Conservation (phyloP, 2,329 filamentous ascomycete genomes). For the Ophiostoma piceae region DNA sequence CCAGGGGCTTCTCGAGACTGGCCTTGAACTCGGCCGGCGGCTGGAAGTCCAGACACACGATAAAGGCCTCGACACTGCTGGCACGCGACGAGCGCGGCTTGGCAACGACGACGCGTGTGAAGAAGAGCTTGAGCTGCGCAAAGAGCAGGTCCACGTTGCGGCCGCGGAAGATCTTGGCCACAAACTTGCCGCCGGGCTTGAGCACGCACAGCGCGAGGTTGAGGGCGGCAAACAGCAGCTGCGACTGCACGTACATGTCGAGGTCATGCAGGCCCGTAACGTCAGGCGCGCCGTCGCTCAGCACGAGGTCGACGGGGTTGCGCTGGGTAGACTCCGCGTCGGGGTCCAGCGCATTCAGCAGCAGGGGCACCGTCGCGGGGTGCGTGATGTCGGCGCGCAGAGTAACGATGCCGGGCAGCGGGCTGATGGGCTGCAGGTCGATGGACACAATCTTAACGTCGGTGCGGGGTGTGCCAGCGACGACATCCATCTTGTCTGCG, state of each 20-base stretch:
- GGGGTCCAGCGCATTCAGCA: constrained; percentile 78
- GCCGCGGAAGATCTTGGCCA: constrained; percentile 94
- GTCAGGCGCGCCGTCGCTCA: constrained; percentile 93
- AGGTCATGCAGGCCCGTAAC: constrained; percentile 95
- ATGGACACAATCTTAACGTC: constrained; percentile 94
- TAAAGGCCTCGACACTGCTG: constrained; percentile 93
- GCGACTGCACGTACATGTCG: constrained; percentile 96
- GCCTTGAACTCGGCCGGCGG: constrained; percentile 72
- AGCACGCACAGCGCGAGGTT: constrained; percentile 91
- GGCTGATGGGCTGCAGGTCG: constrained; percentile 92
- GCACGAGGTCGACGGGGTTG: constrained; percentile 82
- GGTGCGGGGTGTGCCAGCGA: constrained; percentile 41
- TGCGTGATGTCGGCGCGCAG: constrained; percentile 96
- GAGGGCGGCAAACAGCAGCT: constrained; percentile 87
- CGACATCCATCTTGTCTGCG: not conserved
- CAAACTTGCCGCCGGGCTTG: constrained; percentile 81
- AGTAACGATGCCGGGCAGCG: constrained; percentile 85
- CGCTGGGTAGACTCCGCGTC: constrained; percentile 42
- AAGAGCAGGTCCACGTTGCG: constrained; percentile 94
- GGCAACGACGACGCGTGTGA: constrained; percentile 78
- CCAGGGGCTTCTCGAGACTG: constrained; percentile 69
- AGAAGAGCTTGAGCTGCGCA: constrained; percentile 88
- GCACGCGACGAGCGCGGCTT: constrained; percentile 94
- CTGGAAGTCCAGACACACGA: constrained; percentile 85
- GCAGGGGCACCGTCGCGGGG: constrained; percentile 84